A percentile compares a stretch with the other conserved stretches of the same genome.
These are phyloP conservation scores for Carex parvula DNA, from an alignment of 176 grass and related monocot species.

Conservation along the genomic window DNA sequence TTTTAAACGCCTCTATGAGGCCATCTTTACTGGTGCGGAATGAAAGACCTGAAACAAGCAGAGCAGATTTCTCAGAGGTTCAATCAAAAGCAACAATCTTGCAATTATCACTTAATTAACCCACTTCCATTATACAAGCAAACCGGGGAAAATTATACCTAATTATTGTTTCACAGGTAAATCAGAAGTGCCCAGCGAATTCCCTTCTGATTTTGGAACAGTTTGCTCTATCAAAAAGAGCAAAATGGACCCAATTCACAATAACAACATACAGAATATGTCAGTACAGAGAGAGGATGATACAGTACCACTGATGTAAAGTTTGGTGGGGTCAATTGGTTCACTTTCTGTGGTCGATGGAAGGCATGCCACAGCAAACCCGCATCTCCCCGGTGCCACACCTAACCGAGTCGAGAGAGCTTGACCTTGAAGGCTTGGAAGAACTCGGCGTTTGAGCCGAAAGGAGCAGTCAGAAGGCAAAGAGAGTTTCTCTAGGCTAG, in stretches of 20 bases:
- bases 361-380: conserved; percentile 18
- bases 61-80: neutral
- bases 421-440: neutral
- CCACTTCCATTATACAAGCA: neutral
- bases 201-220: no score
- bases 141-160: neutral
- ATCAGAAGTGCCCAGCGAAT: neutral
- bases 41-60: conserved; percentile 47
- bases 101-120: neutral
- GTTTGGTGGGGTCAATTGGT: conserved; percentile 33
- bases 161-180: no score
- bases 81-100: no score
- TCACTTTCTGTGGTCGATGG: conserved; percentile 11
- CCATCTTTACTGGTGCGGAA: conserved; percentile 59
- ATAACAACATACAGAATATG: neutral
- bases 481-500: neutral
- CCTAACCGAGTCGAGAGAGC: neutral
- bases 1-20: conserved; percentile 55
- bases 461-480: neutral
- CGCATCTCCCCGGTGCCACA: neutral
- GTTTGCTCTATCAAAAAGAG: neutral
- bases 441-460: neutral
- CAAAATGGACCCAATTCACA: neutral
- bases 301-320: conserved; percentile 58
- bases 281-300: neutral